These are phyloP conservation scores for Chytriomyces confervae DNA, from an alignment of 192 early-diverging fungal species.

Conservation along the genomic window DNA sequence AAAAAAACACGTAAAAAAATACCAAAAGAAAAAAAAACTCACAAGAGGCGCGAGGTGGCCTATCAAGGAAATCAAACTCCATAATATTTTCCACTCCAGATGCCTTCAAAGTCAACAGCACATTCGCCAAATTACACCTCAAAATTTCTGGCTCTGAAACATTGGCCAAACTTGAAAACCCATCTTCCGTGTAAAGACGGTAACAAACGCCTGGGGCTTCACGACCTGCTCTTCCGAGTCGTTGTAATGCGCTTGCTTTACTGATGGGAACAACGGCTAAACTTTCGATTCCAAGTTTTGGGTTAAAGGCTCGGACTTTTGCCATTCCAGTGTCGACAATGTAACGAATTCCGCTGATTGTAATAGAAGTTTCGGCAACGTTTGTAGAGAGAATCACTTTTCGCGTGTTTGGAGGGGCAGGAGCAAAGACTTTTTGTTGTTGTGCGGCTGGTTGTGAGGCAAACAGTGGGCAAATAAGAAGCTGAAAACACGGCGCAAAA, in stretches of 20 bases:
- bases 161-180: slow-evolving; percentile 75
- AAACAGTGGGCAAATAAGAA: slow-evolving; percentile 89
- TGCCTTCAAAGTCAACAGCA: slow-evolving; percentile 88
- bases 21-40: slow-evolving; percentile 15
- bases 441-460: slow-evolving; percentile 88
- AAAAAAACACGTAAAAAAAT: not conserved
- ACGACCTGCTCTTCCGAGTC: slow-evolving; percentile 94
- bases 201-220: slow-evolving; percentile 91
- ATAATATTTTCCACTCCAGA: slow-evolving; percentile 88
- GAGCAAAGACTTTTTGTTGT: slow-evolving; percentile 89
- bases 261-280: slow-evolving; percentile 87
- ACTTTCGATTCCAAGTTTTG: slow-evolving; percentile 84
- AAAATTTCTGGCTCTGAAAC: slow-evolving; percentile 93
- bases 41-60: slow-evolving; percentile 74
- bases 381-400: slow-evolving; percentile 97
- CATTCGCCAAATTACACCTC: slow-evolving; percentile 86
- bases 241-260: slow-evolving; percentile 88
- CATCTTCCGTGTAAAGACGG: slow-evolving; percentile 88
- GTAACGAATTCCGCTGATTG: slow-evolving; percentile 92
- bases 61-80: slow-evolving; percentile 94
- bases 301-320: slow-evolving; percentile 88
- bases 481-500: slow-evolving; percentile 34
- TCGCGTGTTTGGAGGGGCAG: slow-evolving; percentile 79
- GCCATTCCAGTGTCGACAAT: slow-evolving; percentile 93
- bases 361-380: slow-evolving; percentile 98